Base-by-base conservation (phyloP, 1,284 basidiomycete genomes). In the Golubevia sp. region DNA sequence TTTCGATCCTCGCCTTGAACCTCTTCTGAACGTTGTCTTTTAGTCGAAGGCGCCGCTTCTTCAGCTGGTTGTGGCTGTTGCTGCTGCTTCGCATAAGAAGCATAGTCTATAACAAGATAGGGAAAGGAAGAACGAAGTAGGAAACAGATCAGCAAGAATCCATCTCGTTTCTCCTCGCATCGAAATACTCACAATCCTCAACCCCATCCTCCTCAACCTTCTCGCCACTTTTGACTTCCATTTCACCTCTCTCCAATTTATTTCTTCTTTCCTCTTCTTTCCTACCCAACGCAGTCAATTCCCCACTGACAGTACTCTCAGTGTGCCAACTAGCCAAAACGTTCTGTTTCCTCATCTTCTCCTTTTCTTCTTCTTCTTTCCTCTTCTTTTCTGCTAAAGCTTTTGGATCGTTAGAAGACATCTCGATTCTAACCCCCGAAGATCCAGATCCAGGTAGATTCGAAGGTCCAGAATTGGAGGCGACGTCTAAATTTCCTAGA, bases 311-410 rank as follows among this genome's bases (percentile, higher is more conserved):
- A 2, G 96, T 99, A 82, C 93, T 95, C 83, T 92, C 91, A 67
- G 94, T 87, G 85, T 97, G 92, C 96, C 96, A 98, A 7, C 90
- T 88, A 0, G 96, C 96, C 53, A 99, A 85, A 0, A 90, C 89
- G 80, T 98, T 98, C 86, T 97, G 94, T 82, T 91, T 89, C 59
- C 87, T 85, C 70, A 70, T 64, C 50, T 69, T 62, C 24, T 76
- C 76, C 56, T 74, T 79, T 26, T 78, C 73, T 23, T 62, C 66
- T 38, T 71, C 68, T 59, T 71, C 68, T 56, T 23, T 52, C 50
- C 11, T 26, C 13, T 13, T 52, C 50, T 13, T 23, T 13, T 52
- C 25, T 34, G 4, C 30, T 11, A 34, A 34, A 5, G 30, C 30
- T 34, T 34, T 34, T 13, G 3, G 18, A 61, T 54, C 21, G 49